These are phyloP conservation scores for Musa troglodytarum DNA, from an alignment of 176 grass and related monocot genomes.

Conservation along the genomic window DNA sequence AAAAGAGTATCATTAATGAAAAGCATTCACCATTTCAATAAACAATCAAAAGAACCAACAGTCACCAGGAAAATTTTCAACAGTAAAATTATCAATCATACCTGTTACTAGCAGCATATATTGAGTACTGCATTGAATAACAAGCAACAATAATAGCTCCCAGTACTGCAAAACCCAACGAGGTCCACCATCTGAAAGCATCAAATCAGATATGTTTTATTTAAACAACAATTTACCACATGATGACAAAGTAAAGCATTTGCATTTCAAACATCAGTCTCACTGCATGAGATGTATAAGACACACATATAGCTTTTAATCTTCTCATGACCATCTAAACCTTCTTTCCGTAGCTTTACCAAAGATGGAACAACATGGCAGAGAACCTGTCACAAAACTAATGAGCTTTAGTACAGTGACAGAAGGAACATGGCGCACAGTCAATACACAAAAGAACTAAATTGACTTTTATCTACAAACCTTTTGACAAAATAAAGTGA, in stretches of 20 bases:
- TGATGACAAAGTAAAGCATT: conserved; percentile 13
- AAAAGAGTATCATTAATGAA: too few species aligned
- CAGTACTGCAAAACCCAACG: conserved; percentile 74
- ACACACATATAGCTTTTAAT: conserved; percentile 99
- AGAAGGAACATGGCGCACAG: conserved; percentile 4
- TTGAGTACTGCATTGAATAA: conserved; percentile 90
- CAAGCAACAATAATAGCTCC: conserved; percentile 68
- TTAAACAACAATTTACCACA: conserved; percentile 21
- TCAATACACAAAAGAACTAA: too few species aligned
- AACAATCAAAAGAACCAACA: not conserved
- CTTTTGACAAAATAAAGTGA: conserved; percentile 6
- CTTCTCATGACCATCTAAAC: conserved; percentile 95
- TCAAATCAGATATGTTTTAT: conserved; percentile 28
- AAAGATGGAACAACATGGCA: conserved; percentile 77
- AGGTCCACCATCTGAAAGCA: conserved; percentile 80
- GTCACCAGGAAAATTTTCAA: not conserved
- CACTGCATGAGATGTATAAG: conserved; percentile 56
- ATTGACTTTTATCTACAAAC: too few species aligned
- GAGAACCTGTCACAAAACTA: conserved; percentile 49
- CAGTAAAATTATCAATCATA: conserved; percentile 21
- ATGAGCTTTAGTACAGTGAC: conserved; percentile 13
- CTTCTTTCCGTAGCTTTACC: conserved; percentile 94
- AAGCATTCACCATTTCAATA: not conserved
- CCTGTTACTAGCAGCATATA: conserved; percentile 86
- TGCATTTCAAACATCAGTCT: conserved; percentile 32